Evolutionary conservation across 2,329 filamentous ascomycete genomes (phyloP).

Genomic region (Monilinia laxa): DNA sequence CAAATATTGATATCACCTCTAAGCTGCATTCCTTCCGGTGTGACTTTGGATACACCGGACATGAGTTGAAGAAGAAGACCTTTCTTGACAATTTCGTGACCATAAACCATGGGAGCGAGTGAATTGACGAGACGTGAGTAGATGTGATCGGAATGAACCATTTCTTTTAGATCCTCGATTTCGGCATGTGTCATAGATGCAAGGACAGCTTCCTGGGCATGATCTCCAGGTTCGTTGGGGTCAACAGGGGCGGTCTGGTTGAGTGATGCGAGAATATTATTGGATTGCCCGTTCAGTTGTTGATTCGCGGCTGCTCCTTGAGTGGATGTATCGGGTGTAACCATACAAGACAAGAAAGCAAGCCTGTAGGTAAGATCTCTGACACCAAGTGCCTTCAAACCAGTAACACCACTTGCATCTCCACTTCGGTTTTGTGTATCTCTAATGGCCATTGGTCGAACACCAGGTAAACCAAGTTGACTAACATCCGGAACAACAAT

Average conservation of each 20-base stretch:
- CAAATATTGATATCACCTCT: conserved; percentile 99
- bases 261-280: conserved; percentile 81
- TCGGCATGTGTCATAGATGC: conserved; percentile 82
- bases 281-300: conserved; percentile 68
- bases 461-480: conserved; percentile 85
- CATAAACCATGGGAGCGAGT: conserved; percentile 94
- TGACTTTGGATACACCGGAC: conserved; percentile 91
- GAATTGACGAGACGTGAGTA: conserved; percentile 91
- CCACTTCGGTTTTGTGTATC: conserved; percentile 77
- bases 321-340: conserved; percentile 81
- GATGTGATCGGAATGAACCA: conserved; percentile 95
- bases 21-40: conserved; percentile 89
- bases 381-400: conserved; percentile 89
- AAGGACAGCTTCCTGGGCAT: conserved; percentile 83
- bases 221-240: conserved; percentile 69
- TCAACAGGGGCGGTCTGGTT: conserved; percentile 71
- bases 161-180: conserved; percentile 84
- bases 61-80: conserved; percentile 90
- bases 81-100: conserved; percentile 97
- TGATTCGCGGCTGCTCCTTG: conserved; percentile 72
- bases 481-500: conserved; percentile 98
- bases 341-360: conserved; percentile 97
- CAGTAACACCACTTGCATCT: conserved; percentile 79
- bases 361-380: conserved; percentile 92
- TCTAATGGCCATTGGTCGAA: conserved; percentile 77